phyloP scores from a whole-genome alignment of 345 rosid species.

The Gossypium sturtianum region DNA sequence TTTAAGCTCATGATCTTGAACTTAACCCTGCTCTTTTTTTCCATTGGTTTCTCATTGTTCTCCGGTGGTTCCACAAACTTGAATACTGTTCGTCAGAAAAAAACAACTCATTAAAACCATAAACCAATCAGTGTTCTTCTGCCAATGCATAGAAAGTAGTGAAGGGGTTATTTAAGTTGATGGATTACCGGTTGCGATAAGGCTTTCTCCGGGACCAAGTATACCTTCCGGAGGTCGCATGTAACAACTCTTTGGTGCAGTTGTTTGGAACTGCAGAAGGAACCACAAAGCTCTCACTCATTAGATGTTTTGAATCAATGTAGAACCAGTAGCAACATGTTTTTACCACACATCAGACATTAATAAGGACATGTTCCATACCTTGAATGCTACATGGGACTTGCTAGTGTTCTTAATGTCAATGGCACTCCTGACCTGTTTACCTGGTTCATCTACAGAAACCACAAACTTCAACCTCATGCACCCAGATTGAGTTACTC shows the following conservation, averaged over 20 bases:
- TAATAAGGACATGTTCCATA: conserved; percentile 12
- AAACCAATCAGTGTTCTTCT: neutral
- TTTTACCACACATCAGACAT: conserved; percentile 8
- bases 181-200: conserved; percentile 56
- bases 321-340: neutral
- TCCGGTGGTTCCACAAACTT: conserved; percentile 79
- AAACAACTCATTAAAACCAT: conserved; percentile 4
- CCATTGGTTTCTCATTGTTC: conserved; percentile 50
- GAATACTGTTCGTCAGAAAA: conserved; percentile 44
- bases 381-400: conserved; percentile 73
- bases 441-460: conserved; percentile 61
- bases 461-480: conserved; percentile 7
- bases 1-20: conserved; percentile 77
- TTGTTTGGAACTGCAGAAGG: conserved; percentile 62
- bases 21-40: conserved; percentile 59
- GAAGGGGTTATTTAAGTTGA: neutral
- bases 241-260: conserved; percentile 74
- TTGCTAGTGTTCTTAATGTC: conserved; percentile 59
- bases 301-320: neutral
- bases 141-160: neutral
- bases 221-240: conserved; percentile 79
- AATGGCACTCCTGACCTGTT: conserved; percentile 65
- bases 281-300: neutral
- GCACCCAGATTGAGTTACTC: neutral
- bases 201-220: conserved; percentile 65